Conservation (phyloP, 73 alveolate species). For the Paramecium sexaurelia region DNA sequence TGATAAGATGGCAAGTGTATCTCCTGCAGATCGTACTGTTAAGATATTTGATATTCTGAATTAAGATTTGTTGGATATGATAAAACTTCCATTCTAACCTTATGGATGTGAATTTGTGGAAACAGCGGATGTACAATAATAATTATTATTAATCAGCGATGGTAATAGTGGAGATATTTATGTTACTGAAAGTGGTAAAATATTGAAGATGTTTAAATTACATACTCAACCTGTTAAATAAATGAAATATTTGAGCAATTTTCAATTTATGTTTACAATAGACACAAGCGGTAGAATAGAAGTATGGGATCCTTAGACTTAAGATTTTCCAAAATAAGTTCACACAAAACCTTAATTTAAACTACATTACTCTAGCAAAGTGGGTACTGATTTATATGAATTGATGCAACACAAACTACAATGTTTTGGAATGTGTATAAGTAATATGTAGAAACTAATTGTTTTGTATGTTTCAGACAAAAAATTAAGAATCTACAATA, state of each 20-base stretch:
- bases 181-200: slow-evolving; percentile 40
- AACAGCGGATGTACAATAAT: slow-evolving; percentile 55
- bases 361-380: slow-evolving; percentile 75
- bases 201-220: slow-evolving; percentile 64
- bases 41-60: slow-evolving; percentile 87
- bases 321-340: slow-evolving; percentile 71
- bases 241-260: slow-evolving; percentile 71
- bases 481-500: slow-evolving; percentile 64
- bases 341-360: slow-evolving; percentile 45
- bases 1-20: slow-evolving; percentile 79
- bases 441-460: slow-evolving; percentile 51
- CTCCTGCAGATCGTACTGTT: slow-evolving; percentile 81
- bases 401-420: slow-evolving; percentile 68
- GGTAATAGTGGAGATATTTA: slow-evolving; percentile 60
- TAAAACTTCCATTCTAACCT: slow-evolving; percentile 79
- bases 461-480: slow-evolving; percentile 68
- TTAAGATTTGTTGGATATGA: slow-evolving; percentile 84
- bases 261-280: slow-evolving; percentile 76
- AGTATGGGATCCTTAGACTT: slow-evolving; percentile 82
- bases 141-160: slow-evolving; percentile 20
- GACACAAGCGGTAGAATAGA: slow-evolving; percentile 89
- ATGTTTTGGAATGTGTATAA: slow-evolving; percentile 63
- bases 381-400: slow-evolving; percentile 83
- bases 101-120: slow-evolving; percentile 81
- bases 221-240: slow-evolving; percentile 81